Evolutionary conservation across 1,284 basidiomycete genomes (phyloP).

Genomic region (Malassezia restricta): DNA sequence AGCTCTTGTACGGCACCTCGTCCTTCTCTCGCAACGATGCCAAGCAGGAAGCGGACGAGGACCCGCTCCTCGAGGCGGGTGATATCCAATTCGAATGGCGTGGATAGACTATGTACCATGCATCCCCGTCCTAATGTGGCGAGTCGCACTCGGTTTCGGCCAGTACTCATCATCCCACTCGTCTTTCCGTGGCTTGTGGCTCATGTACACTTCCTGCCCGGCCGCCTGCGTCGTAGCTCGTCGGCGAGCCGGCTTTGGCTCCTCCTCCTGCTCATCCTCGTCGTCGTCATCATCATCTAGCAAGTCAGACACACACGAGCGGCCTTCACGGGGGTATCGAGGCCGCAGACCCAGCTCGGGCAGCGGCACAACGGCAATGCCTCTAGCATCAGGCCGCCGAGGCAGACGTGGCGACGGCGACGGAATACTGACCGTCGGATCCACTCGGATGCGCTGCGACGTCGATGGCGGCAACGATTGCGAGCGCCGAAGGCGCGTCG

Average conservation of each 20-base stretch:
- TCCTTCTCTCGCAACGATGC: not conserved
- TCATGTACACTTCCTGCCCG: conserved; percentile 34
- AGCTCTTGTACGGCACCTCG: not conserved
- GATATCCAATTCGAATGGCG: conserved; percentile 44
- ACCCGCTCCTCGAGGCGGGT: conserved; percentile 34
- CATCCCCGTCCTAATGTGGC: not conserved
- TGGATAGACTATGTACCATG: conserved; percentile 7
- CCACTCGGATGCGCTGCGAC: not conserved
- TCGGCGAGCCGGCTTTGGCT: not conserved
- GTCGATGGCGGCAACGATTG: not conserved
- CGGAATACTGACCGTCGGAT: conserved; percentile 32
- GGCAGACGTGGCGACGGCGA: conserved; percentile 31
- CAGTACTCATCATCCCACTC: conserved; percentile 9
- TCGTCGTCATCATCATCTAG: conserved; percentile 24
- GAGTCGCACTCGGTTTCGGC: conserved; percentile 12
- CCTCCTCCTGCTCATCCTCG: conserved; percentile 18
- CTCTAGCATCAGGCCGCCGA: conserved; percentile 36
- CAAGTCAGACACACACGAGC: conserved; percentile 12
- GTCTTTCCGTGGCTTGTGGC: conserved; percentile 14
- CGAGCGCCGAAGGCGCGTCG: not conserved
- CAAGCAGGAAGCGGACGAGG: conserved; percentile 19
- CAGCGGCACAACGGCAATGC: conserved; percentile 35
- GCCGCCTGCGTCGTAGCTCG: conserved; percentile 37
- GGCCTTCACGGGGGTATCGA: conserved; percentile 34
- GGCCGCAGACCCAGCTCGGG: conserved; percentile 39